phyloP scores from a whole-genome alignment of 495 filamentous ascomycete genomes.

The Podospora didyma region DNA sequence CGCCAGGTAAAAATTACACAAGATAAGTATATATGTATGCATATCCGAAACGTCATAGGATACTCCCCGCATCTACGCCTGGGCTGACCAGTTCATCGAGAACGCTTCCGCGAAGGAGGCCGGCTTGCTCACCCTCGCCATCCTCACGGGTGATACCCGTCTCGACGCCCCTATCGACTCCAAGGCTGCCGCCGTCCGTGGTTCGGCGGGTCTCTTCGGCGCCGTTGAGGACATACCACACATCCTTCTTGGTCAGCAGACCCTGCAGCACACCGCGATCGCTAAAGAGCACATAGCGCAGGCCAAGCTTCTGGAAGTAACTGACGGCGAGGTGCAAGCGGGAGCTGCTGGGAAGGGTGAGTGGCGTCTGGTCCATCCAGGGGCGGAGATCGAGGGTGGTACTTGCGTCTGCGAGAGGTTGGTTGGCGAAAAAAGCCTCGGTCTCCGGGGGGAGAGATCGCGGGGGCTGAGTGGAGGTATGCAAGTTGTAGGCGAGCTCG shows the following conservation, averaged over 20 bases:
- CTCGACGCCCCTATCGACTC: not conserved
- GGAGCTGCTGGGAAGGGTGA: conserved; percentile 73
- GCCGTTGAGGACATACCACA: conserved; percentile 89
- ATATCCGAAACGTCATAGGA: conserved; percentile 15
- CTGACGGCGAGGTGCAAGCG: conserved; percentile 76
- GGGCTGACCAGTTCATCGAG: conserved; percentile 18
- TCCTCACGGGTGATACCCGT: conserved; percentile 17
- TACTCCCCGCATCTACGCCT: conserved; percentile 20
- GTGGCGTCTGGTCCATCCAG: conserved; percentile 98
- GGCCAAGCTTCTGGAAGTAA: conserved; percentile 90
- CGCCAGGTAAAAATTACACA: not conserved
- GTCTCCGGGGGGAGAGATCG: conserved; percentile 62
- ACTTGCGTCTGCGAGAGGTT: conserved; percentile 73
- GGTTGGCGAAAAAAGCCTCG: conserved; percentile 79
- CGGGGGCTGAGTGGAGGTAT: conserved; percentile 48
- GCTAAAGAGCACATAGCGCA: conserved; percentile 85
- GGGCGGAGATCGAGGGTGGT: conserved; percentile 81
- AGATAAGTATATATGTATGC: not conserved
- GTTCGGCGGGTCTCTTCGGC: conserved; percentile 57
- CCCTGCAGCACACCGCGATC: conserved; percentile 79
- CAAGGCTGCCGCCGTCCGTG: conserved; percentile 9
- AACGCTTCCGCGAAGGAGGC: conserved; percentile 19
- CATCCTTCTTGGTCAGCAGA: conserved; percentile 93
- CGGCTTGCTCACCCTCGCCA: conserved; percentile 25
- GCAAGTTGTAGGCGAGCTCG: conserved; percentile 79